Base-by-base conservation (phyloP, 208 protist species). In the Leptomonas pyrrhocoris region DNA sequence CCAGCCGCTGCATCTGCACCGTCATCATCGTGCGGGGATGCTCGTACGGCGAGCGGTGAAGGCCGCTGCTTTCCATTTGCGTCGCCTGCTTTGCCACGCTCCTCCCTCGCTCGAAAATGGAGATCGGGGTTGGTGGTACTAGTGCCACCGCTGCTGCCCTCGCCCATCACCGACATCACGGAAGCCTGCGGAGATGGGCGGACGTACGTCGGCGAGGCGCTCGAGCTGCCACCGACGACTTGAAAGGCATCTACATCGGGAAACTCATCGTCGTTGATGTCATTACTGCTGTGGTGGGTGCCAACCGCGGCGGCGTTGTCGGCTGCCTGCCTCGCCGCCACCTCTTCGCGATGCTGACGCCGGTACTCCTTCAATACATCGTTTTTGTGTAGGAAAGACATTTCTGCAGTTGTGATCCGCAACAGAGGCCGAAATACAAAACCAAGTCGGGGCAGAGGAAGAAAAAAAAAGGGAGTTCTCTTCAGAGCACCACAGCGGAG, bases 381-480 rank as follows among this genome's bases (percentile, higher is more conserved):
- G 67, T 87, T 87, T 56, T 73, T 83, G n/a, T 58, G 73, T 15
- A 87, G 31, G 3, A 86, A 48, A 2, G 78, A 83, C 81, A 36
- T n/a, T n/a, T n/a, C n/a, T n/a, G n/a, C n/a, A n/a, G n/a, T n/a
- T n/a, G n/a, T n/a, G n/a, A n/a, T 58, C 56, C 0, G 18, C 4
- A 55, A 11, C 27, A 5, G 11, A 7, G 5, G 46, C 19, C 21
- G 21, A 25, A 55, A 55, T 1, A 25, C 23, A 31, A 8, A 1
- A 55, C 1, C 12, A 34, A 3, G 21, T 8, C 46, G 9, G 46
- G 7, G 1, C 55, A 21, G 18, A 6, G 9, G 46, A n/a, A n/a
- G n/a, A n/a, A n/a, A n/a, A n/a, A n/a, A n/a, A n/a, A n/a, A n/a
- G n/a, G n/a, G n/a, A n/a, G n/a, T n/a, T n/a, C n/a, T n/a, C n/a